Evolutionary conservation across 352 stramenopile genomes (phyloP).

Genomic region (Phytopythium ostracodes): DNA sequence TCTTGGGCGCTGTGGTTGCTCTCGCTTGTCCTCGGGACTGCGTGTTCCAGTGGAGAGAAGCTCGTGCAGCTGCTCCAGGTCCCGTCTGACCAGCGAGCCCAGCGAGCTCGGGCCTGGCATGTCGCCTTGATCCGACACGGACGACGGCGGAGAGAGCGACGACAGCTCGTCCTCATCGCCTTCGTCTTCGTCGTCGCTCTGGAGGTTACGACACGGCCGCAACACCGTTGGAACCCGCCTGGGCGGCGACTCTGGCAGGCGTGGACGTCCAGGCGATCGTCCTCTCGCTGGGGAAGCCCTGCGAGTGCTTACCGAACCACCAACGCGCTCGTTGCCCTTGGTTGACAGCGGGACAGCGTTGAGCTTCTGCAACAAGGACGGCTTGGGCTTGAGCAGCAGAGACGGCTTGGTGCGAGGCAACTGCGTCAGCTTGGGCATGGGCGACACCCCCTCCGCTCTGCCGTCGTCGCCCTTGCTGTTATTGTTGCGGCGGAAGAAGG

Average conservation of each 20-base stretch:
- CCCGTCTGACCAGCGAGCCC: slow-evolving; percentile 41
- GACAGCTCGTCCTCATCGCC: slow-evolving; percentile 6
- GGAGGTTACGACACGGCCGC: neutral
- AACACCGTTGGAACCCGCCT: neutral
- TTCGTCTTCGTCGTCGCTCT: neutral
- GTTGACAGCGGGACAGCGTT: neutral
- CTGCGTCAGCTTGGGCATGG: slow-evolving; percentile 47
- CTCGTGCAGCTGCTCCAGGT: slow-evolving; percentile 35
- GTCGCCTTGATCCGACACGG: slow-evolving; percentile 15
- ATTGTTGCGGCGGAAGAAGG: neutral
- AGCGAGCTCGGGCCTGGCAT: slow-evolving; percentile 29
- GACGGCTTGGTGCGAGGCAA: slow-evolving; percentile 39
- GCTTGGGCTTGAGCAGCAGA: slow-evolving; percentile 26
- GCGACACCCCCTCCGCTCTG: slow-evolving; percentile 16
- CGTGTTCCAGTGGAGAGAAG: slow-evolving; percentile 30
- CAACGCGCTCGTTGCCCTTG: neutral
- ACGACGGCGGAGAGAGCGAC: slow-evolving; percentile 23
- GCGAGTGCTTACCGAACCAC: neutral
- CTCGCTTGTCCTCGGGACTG: neutral
- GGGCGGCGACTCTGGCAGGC: neutral
- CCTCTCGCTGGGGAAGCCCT: neutral
- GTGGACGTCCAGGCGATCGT: slow-evolving; percentile 5
- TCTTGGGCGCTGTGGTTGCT: neutral
- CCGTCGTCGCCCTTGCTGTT: neutral
- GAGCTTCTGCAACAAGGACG: slow-evolving; percentile 8